These are phyloP conservation scores for Agastache rugosa DNA, from an alignment of 257 asterid species.

Conservation along the genomic window DNA sequence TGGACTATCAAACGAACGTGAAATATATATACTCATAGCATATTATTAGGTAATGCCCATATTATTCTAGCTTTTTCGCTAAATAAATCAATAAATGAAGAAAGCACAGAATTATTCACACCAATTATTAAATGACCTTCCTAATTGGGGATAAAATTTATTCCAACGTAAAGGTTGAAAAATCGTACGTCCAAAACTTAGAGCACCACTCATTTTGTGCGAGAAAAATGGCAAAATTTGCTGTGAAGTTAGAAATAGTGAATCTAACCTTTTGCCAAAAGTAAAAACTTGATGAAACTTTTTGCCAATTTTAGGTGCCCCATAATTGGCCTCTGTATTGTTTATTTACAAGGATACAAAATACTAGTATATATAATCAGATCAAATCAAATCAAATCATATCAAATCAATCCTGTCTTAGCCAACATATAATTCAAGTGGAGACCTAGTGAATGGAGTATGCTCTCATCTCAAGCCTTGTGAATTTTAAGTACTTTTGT, in stretches of 20 bases:
- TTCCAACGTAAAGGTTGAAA: constrained; percentile 3
- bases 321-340: constrained; percentile 7
- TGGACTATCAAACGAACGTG: too few species aligned
- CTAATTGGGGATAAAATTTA: constrained; percentile 1
- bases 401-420: constrained; percentile 24
- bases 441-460: not conserved
- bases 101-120: too few species aligned
- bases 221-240: not conserved
- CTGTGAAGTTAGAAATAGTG: constrained; percentile 9
- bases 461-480: too few species aligned
- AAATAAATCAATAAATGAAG: too few species aligned
- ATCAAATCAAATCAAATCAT: constrained; percentile 7
- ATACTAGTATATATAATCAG: not conserved
- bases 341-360: constrained; percentile 14
- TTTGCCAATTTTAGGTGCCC: constrained; percentile 29
- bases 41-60: too few species aligned
- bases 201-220: not conserved
- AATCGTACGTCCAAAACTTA: not conserved
- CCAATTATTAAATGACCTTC: too few species aligned
- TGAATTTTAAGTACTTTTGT: too few species aligned
- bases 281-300: not conserved
- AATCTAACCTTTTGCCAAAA: constrained; percentile 27
- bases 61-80: too few species aligned
- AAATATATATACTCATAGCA: too few species aligned
- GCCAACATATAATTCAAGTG: constrained; percentile 30